phyloP scores from a whole-genome alignment of 2,329 filamentous ascomycete species.

The Diplodia mutila region DNA sequence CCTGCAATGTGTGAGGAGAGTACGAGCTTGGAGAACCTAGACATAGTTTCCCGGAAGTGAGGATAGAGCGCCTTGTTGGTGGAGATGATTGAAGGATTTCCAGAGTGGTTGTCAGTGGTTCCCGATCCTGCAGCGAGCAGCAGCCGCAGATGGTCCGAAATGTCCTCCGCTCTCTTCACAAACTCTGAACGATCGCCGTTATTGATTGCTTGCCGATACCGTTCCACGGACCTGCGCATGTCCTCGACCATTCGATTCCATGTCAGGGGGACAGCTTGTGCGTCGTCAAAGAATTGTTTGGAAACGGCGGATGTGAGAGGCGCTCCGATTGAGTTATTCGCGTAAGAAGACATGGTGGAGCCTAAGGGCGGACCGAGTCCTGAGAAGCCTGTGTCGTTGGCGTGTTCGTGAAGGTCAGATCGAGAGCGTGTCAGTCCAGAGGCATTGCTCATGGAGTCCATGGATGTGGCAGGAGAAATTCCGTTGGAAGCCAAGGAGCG shows the following conservation, averaged over 20 bases:
- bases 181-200: constrained; percentile 85
- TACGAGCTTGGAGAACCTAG: constrained; percentile 98
- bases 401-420: constrained; percentile 50
- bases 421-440: constrained; percentile 64
- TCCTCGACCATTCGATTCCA: constrained; percentile 91
- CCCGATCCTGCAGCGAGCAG: constrained; percentile 94
- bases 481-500: constrained; percentile 69
- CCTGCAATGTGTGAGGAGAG: constrained; percentile 97
- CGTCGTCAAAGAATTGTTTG: constrained; percentile 88
- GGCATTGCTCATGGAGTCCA: constrained; percentile 76
- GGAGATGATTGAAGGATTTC: constrained; percentile 98
- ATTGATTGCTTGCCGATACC: constrained; percentile 87
- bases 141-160: constrained; percentile 91
- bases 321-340: constrained; percentile 52
- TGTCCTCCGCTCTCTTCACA: constrained; percentile 93
- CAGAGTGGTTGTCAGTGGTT: constrained; percentile 97
- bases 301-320: constrained; percentile 61
- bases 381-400: constrained; percentile 47
- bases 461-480: constrained; percentile 83
- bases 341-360: constrained; percentile 59
- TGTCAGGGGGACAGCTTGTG: constrained; percentile 75
- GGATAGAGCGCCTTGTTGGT: constrained; percentile 97
- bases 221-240: constrained; percentile 88
- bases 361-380: constrained; percentile 52
- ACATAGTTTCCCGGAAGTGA: constrained; percentile 99